A percentile compares a stretch with the other conserved stretches of the same genome.
These are phyloP conservation scores for Helotiales sp. DNA, from an alignment of 2,329 filamentous ascomycete genomes.

Conservation along the genomic window DNA sequence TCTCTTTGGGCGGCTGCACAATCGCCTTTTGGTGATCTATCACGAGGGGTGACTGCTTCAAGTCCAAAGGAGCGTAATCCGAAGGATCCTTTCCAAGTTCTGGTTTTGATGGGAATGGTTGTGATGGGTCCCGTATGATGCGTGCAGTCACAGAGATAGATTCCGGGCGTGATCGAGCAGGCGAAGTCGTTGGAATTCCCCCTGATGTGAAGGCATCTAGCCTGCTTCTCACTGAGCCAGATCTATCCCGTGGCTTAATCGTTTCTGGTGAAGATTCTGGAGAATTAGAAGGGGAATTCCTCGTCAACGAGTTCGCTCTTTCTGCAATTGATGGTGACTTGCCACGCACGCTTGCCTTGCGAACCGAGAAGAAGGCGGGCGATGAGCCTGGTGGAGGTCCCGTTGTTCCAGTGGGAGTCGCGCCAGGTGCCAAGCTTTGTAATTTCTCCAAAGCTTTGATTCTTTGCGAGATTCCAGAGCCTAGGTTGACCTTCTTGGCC, in stretches of 20 bases:
- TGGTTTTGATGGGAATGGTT: conserved; percentile 48
- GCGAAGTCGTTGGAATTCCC: conserved; percentile 28
- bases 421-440: conserved; percentile 53
- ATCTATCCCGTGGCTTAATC: conserved; percentile 38
- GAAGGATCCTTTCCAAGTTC: conserved; percentile 47
- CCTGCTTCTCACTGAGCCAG: conserved; percentile 39
- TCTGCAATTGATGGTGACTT: conserved; percentile 47
- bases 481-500: conserved; percentile 79
- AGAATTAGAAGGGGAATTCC: conserved; percentile 47
- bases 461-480: conserved; percentile 88
- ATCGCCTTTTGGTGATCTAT: conserved; percentile 59
- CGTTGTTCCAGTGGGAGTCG: conserved; percentile 25
- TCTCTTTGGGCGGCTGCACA: conserved; percentile 46
- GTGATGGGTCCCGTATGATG: conserved; percentile 71
- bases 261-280: conserved; percentile 55
- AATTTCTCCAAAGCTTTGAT: conserved; percentile 93
- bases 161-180: conserved; percentile 61
- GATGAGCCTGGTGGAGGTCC: conserved; percentile 48
- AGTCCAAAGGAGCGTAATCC: conserved; percentile 55
- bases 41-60: conserved; percentile 63
- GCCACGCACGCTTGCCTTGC: conserved; percentile 47
- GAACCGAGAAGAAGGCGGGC: conserved; percentile 65
- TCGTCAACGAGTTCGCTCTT: conserved; percentile 45
- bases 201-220: conserved; percentile 35
- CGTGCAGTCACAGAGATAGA: conserved; percentile 88